Base-by-base conservation (phyloP, 2,329 filamentous ascomycete species). In the Botrytis elliptica region DNA sequence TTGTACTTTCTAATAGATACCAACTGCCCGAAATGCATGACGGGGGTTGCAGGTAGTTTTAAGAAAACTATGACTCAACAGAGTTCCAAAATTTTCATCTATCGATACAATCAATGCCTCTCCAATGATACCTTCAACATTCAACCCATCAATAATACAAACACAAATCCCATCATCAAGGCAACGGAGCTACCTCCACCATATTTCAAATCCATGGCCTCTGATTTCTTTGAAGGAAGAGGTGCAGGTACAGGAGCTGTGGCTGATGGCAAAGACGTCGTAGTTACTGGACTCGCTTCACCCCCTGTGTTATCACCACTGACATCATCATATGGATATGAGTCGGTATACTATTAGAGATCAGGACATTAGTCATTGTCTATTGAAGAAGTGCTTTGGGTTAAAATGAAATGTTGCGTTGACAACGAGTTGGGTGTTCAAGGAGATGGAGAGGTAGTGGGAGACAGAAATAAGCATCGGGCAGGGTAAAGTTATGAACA, bases 261-360 rank as follows among this genome's bases (percentile, higher is more conserved):
- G 36, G 65, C 29, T 38, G 57, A n/a, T 46, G 71, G 42, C 8
- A 60, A 22, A 33, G 16, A 42, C 20, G 71, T 66, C 7, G 38
- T 55, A 2, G 60, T 49, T 22, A 25, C 65, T 12, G 55, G 52
- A 16, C 36, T 64, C 2, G 71, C 73, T 49, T 59, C 38, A 20
- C 74, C 75, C 36, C 73, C 75, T 33, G 73, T 71, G 62, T 77
- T 74, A 36, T 73, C 75, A 2, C 69, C 59, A 40, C 63, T 74
- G 8, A 46, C 57, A 67, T 60, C 46, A 62, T 78, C 76, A 71
- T 77, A 77, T n/a, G 75, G 76, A 62, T 77, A 78, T 2, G 65
- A 63, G 44, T 73, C 74, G 18, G 75, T 76, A 70, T 78, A 78
- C 60, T 63, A 9, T 63, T 42, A 7, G 6, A n/a, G 14, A 42